These are phyloP conservation scores for Annulohypoxylon maeteangense DNA, from an alignment of 495 filamentous ascomycete genomes.

Conservation along the genomic window DNA sequence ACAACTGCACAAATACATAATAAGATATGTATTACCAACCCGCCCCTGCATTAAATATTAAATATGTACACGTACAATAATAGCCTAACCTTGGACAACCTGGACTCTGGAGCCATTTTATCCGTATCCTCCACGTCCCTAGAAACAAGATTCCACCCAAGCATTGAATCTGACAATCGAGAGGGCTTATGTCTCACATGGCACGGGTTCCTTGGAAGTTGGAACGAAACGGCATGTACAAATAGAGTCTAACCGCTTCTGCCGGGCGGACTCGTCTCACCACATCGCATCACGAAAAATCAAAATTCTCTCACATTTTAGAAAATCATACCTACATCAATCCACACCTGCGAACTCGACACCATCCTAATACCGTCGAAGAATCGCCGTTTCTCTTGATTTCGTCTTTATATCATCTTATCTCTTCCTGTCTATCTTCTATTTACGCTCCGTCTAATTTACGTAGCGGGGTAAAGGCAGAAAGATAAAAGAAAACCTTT, in stretches of 20 bases:
- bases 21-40: background rate
- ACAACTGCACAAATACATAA: background rate
- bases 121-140: background rate
- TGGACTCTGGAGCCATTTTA: conserved; percentile 12
- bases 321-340: background rate
- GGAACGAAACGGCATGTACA: conserved; percentile 9
- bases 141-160: background rate
- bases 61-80: background rate
- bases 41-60: background rate
- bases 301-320: background rate
- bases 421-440: background rate
- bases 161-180: conserved; percentile 13
- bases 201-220: background rate
- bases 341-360: background rate
- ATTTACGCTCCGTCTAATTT: background rate
- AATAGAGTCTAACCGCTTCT: conserved; percentile 35
- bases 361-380: background rate
- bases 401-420: background rate
- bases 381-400: background rate
- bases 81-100: too few relatives aligned
- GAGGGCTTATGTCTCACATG: conserved; percentile 14
- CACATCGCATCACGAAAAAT: conserved; percentile 31
- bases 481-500: too few relatives aligned
- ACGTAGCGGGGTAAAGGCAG: conserved; percentile 6
- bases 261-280: conserved; percentile 26